A percentile compares a stretch with the other conserved stretches of the same genome.
Evolutionary conservation across 2,329 filamentous ascomycete genomes (phyloP).

Genomic region (Chrysoporthe austroafricana): DNA sequence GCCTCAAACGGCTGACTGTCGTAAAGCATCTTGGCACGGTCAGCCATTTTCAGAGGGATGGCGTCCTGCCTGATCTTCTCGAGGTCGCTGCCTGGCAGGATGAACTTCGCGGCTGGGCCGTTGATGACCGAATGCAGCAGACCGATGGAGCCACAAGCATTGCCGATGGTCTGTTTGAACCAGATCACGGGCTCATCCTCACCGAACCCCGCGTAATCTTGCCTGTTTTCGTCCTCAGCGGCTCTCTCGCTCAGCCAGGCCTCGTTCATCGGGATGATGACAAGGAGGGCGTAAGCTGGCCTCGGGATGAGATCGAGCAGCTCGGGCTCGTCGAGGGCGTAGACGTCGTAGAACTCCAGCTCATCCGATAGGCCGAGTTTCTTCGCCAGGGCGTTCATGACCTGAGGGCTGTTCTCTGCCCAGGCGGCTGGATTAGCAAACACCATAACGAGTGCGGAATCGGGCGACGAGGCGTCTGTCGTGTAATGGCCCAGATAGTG

Average conservation of each 20-base stretch:
- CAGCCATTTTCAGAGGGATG: conserved; percentile 61
- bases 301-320: conserved; percentile 78
- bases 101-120: conserved; percentile 60
- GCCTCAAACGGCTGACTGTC: conserved; percentile 70
- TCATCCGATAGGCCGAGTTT: conserved; percentile 70
- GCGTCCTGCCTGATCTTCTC: conserved; percentile 64
- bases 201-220: conserved; percentile 48
- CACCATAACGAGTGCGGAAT: background rate
- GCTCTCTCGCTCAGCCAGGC: conserved; percentile 41
- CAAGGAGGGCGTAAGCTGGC: conserved; percentile 75
- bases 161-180: conserved; percentile 84
- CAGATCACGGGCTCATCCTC: conserved; percentile 70
- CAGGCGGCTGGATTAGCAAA: conserved; percentile 11
- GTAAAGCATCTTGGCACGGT: conserved; percentile 72
- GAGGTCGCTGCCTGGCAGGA: conserved; percentile 59
- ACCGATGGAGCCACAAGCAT: conserved; percentile 81
- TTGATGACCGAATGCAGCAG: conserved; percentile 76
- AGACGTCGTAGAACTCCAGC: conserved; percentile 81
- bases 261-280: conserved; percentile 72
- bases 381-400: conserved; percentile 74
- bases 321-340: conserved; percentile 75
- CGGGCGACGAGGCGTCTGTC: conserved; percentile 4
- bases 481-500: conserved; percentile 4
- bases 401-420: conserved; percentile 69
- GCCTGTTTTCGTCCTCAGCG: conserved; percentile 61